phyloP scores from a whole-genome alignment of 306 rosid species.

The Malus sylvestris region DNA sequence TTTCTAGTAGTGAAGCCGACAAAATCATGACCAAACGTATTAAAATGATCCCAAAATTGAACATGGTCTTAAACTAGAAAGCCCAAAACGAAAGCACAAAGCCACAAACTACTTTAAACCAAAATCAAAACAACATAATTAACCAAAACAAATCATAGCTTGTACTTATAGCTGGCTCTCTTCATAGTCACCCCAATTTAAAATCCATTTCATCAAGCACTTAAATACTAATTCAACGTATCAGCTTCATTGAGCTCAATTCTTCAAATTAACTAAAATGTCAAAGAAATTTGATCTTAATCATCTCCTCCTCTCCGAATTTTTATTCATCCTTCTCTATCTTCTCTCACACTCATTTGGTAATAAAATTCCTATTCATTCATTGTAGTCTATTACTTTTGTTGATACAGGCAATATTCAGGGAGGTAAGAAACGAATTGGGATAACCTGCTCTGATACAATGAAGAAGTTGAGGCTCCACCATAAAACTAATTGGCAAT shows the following conservation, averaged over 20 bases:
- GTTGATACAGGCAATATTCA: no score
- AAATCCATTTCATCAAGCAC: background rate
- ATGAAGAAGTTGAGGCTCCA: no score
- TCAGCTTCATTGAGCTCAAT: background rate
- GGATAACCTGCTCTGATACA: no score
- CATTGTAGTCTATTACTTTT: background rate
- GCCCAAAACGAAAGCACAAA: background rate
- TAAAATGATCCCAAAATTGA: no score
- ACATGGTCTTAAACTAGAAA: no score
- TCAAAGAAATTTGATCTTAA: background rate
- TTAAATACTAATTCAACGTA: background rate
- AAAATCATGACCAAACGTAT: background rate
- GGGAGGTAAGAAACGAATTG: no score
- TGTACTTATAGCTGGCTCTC: background rate
- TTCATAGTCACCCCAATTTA: background rate
- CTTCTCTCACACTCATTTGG: background rate
- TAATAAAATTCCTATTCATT: background rate
- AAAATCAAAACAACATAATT: slow-evolving; percentile 1
- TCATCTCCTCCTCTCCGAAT: background rate
- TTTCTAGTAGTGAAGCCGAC: background rate
- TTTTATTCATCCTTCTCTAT: background rate
- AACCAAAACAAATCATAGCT: background rate
- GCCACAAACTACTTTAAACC: slow-evolving; percentile 6
- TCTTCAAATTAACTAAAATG: background rate
- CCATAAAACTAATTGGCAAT: no score